A percentile compares a stretch with the other conserved stretches of the same genome.
Evolutionary conservation across 2,329 filamentous ascomycete species (phyloP).

Genomic region (Monosporascus sp.): DNA sequence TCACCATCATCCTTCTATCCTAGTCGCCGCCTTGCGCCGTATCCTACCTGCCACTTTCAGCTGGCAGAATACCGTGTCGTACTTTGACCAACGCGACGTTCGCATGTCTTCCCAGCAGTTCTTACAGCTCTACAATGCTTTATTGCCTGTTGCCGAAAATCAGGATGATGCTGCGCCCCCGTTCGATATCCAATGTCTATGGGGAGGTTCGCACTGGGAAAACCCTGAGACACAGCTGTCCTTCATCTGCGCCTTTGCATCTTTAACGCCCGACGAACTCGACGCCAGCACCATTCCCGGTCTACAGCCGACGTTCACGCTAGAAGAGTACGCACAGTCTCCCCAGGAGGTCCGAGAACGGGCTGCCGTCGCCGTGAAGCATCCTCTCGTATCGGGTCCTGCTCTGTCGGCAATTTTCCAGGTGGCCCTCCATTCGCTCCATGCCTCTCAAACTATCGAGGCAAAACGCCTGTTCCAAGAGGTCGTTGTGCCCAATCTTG

Average conservation of each 20-base stretch:
- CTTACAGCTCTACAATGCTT: slow-evolving; percentile 69
- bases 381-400: slow-evolving; percentile 82
- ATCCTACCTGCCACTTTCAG: slow-evolving; percentile 59
- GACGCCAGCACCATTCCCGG: slow-evolving; percentile 82
- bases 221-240: slow-evolving; percentile 84
- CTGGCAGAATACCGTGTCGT: slow-evolving; percentile 67
- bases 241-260: slow-evolving; percentile 85
- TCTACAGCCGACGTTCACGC: slow-evolving; percentile 70
- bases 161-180: slow-evolving; percentile 45
- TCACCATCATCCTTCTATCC: slow-evolving; percentile 44
- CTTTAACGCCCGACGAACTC: slow-evolving; percentile 67
- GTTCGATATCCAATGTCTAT: slow-evolving; percentile 82
- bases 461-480: slow-evolving; percentile 62
- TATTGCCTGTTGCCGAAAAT: slow-evolving; percentile 62
- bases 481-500: slow-evolving; percentile 66
- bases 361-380: slow-evolving; percentile 63
- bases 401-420: slow-evolving; percentile 69
- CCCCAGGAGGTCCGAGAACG: slow-evolving; percentile 45
- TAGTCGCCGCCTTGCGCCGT: slow-evolving; percentile 60
- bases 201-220: slow-evolving; percentile 79
- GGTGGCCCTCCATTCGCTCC: slow-evolving; percentile 55
- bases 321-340: slow-evolving; percentile 50
- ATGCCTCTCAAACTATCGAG: slow-evolving; percentile 57
- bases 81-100: slow-evolving; percentile 75
- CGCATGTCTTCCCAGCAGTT: slow-evolving; percentile 77